Evolutionary conservation across 345 rosid genomes (phyloP).

Genomic region (Cardamine occulta): DNA sequence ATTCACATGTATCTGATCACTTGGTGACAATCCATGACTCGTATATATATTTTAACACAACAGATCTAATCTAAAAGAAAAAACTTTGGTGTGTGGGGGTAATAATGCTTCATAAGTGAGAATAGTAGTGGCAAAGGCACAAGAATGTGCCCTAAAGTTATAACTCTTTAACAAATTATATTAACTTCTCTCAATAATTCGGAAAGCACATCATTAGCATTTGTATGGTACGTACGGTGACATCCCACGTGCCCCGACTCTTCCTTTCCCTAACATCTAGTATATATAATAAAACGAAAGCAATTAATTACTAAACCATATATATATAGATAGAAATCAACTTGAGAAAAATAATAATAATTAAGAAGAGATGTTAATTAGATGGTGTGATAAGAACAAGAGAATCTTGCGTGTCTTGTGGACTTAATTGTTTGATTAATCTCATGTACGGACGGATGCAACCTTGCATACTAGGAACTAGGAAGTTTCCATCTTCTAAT

Average conservation of each 20-base stretch:
- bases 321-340: not conserved
- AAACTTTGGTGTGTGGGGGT: constrained; percentile 25
- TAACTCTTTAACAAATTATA: constrained; percentile 31
- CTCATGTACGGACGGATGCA: constrained; percentile 31
- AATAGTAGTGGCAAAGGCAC: constrained; percentile 35
- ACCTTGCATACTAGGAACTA: constrained; percentile 17
- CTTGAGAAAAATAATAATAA: not conserved
- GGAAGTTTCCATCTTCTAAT: constrained; percentile 37
- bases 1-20: not conserved
- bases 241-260: constrained; percentile 43
- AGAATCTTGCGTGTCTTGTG: constrained; percentile 43
- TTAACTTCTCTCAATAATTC: constrained; percentile 37
- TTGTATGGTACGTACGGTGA: constrained; percentile 45
- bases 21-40: not conserved
- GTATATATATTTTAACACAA: not conserved
- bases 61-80: not conserved
- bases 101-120: constrained; percentile 37
- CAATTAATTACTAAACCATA: constrained; percentile 11
- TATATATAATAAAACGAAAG: constrained; percentile 6
- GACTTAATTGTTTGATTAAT: constrained; percentile 34
- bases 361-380: constrained; percentile 27
- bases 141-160: constrained; percentile 42
- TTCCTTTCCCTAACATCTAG: constrained; percentile 25
- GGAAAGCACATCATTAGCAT: constrained; percentile 30
- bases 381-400: constrained; percentile 29